A percentile compares a stretch with the other conserved stretches of the same genome.
Conservation (phyloP, 1,139 yeast species). For the Candida sp. region DNA sequence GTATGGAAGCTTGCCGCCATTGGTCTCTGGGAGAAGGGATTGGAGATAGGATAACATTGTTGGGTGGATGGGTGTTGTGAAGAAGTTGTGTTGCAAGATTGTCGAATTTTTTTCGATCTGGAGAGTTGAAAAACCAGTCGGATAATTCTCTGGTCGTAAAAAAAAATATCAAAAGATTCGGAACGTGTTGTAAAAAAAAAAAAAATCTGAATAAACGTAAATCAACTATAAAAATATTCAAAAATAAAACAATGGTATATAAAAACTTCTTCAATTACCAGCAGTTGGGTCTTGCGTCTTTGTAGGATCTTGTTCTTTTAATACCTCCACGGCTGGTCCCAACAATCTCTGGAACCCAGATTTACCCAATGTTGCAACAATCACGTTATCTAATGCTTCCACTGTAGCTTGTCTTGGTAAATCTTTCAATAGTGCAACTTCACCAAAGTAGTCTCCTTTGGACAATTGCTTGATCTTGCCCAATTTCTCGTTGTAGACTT, state of each 20-base stretch:
- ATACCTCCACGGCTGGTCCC: slow-evolving; percentile 87
- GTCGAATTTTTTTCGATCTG: neutral
- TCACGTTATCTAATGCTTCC: slow-evolving; percentile 72
- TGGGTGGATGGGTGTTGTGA: neutral
- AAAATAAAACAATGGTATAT: neutral
- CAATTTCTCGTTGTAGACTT: slow-evolving; percentile 59
- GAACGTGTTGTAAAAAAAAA: neutral
- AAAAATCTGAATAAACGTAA: neutral
- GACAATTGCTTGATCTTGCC: slow-evolving; percentile 67
- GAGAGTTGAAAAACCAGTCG: neutral
- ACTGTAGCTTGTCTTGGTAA: slow-evolving; percentile 96
- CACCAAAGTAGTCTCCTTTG: slow-evolving; percentile 96
- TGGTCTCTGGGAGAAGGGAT: slow-evolving; percentile 30
- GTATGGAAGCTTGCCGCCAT: slow-evolving; percentile 47
- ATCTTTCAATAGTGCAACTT: slow-evolving; percentile 89
- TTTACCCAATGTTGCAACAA: slow-evolving; percentile 91
- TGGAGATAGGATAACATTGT: slow-evolving; percentile 19
- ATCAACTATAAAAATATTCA: neutral
- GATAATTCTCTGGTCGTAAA: slow-evolving; percentile 1
- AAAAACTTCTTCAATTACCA: slow-evolving; percentile 4
- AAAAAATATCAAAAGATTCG: neutral
- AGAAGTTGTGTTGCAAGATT: neutral
- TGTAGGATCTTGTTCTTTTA: slow-evolving; percentile 85
- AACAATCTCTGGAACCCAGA: slow-evolving; percentile 92
- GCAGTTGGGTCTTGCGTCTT: slow-evolving; percentile 14